Base-by-base conservation (phyloP, 805 yeast genomes). In the Myxozyma neglecta region DNA sequence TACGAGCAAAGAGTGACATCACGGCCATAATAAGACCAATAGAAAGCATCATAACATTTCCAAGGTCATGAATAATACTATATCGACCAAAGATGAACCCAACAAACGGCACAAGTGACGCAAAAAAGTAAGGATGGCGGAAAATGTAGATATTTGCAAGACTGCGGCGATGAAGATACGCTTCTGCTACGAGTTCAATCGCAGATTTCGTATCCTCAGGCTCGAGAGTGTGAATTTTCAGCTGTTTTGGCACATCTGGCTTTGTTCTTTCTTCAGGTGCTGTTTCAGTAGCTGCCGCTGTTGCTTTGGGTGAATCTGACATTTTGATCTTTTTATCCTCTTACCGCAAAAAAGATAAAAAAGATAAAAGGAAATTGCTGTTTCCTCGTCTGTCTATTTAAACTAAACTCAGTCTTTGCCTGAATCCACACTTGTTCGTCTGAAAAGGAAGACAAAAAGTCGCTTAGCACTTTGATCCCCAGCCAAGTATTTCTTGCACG, bases 1-100 rank as follows among this genome's bases (percentile, higher is more conserved):
- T 50, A 29, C 66, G 56, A 16, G 56, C 63, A 40, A 64, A 69
- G 32, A 64, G 66, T 39, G 66, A 61, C 59, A 64, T 53, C 11
- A 50, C 50, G 13, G 67, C 67, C 66, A 64, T 57, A 37, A 44
- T 16, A 35, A 64, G 42, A 20, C 67, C 67, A 29, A 44, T 16
- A 8, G 53, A 16, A 16, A 64, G 56, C 45, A 64, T 45, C n/a
- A 64, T 13, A 18, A 61, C 60, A 9, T 55, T 57, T 24, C 67
- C 67, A 11, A 58, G 44, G 20, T 62, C 62, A 36, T 53, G 40
- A 35, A 34, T 14, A n/a, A 45, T 9, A 46, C 52, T 40, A 47
- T 46, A 64, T 35, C 51, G 54, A 37, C 37, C 45, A 39, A 64
- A 48, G 6, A 64, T 46, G 46, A 60, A 40, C 13, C 53, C 67